Evolutionary conservation across 148 eudicot genomes (phyloP).

Genomic region (Arbutus unedo): DNA sequence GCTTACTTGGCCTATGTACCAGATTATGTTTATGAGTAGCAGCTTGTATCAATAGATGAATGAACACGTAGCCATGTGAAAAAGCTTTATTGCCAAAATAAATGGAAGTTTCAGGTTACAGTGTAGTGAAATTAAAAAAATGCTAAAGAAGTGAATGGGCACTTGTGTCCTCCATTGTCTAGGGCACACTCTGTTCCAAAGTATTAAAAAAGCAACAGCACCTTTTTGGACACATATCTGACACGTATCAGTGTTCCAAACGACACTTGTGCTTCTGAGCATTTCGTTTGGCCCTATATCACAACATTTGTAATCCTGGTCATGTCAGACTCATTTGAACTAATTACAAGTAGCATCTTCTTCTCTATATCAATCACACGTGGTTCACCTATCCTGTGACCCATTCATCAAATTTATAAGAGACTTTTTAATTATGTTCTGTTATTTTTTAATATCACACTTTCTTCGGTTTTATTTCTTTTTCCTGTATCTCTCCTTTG

Average conservation of each 20-base stretch:
- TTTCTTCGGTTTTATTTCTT: background rate
- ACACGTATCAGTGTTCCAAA: background rate
- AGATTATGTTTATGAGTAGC: background rate
- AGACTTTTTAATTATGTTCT: background rate
- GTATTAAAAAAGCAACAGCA: background rate
- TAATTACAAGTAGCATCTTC: background rate
- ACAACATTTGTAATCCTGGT: background rate
- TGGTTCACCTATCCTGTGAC: background rate
- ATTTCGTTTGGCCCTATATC: background rate
- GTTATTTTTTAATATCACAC: background rate
- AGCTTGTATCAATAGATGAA: background rate
- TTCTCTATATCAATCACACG: background rate
- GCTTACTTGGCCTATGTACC: background rate
- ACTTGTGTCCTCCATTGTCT: background rate
- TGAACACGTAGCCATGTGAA: background rate
- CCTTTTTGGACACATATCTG: background rate
- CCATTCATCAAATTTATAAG: background rate
- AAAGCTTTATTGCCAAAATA: background rate
- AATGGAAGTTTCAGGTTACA: background rate
- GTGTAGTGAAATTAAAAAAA: background rate
- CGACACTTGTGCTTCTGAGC: background rate
- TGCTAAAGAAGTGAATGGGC: background rate
- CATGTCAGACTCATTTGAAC: background rate
- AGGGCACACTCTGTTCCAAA: background rate
- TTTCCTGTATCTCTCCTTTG: background rate